Percentiles rank a stretch among this genome's conserved stretches.
Evolutionary conservation across 345 rosid species (phyloP).

Genomic region (Acer yangbiense): DNA sequence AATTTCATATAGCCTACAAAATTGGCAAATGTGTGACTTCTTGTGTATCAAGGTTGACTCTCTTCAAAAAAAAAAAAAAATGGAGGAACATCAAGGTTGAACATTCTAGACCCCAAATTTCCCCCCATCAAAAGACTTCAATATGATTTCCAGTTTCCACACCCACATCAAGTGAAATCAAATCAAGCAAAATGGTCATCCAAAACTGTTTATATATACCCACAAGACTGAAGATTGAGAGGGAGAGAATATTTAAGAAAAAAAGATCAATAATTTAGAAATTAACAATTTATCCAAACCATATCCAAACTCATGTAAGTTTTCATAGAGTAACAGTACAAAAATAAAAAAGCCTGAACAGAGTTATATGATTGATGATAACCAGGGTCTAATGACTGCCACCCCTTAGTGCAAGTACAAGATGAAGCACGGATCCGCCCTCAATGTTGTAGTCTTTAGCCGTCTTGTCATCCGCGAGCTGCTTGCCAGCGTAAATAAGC

Average conservation of each 20-base stretch:
- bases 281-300: not conserved
- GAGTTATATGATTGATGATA: not conserved
- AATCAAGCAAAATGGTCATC: not conserved
- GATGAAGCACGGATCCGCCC: conserved; percentile 98
- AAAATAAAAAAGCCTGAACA: conserved; percentile 3
- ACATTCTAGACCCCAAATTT: too few species aligned
- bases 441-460: conserved; percentile 90
- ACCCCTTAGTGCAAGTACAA: conserved; percentile 95
- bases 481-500: conserved; percentile 95
- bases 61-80: too few species aligned
- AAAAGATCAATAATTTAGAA: not conserved
- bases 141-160: not conserved
- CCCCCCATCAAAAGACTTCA: too few species aligned
- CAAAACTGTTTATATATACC: not conserved
- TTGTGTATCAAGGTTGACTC: too few species aligned
- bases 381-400: conserved; percentile 35
- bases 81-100: too few species aligned
- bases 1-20: too few species aligned
- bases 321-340: not conserved
- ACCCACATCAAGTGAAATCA: not conserved
- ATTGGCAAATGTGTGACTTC: too few species aligned
- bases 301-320: conserved; percentile 27
- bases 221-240: not conserved
- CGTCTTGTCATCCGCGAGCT: conserved; percentile 95
- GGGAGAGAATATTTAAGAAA: not conserved